Base-by-base conservation (phyloP, 768 basidiomycete genomes). In the Scleroderma citrinum region DNA sequence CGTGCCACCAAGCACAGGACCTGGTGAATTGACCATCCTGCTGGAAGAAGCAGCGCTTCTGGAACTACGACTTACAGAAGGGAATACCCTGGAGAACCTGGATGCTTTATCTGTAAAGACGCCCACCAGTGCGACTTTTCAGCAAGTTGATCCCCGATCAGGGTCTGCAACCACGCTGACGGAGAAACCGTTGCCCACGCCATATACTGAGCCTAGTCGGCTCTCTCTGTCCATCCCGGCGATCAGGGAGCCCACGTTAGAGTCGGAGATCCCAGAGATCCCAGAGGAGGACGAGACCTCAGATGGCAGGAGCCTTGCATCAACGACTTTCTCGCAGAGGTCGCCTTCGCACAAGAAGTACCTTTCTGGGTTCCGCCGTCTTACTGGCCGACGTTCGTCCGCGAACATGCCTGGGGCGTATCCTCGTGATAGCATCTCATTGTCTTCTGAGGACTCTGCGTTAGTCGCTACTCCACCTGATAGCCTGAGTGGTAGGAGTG, bases 401-500 rank as follows among this genome's bases (percentile, higher is more conserved):
- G 63, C 71, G 19, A 55, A 72, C 48, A 61, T 71, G 52, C 69
- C 74, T 29, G 70, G 65, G 8, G 53, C 71, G 2, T 73, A 76
- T 46, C 71, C 76, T 20, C 75, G 86, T 14, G 68, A 78, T 31
- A 88, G 85, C 58, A 69, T 78, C 46, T 83, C 82, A 21, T 66
- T 82, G 47, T 86, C 83, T 0, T 83, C 81, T 6, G 85, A 87
- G 54, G 84, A 86, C 56, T 84, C 82, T 21, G 73, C 73, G 29
- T 68, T 75, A 19, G 74, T 82, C n/a, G 66, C 73, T 6, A 83
- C 81, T 17, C 84, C 84, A 24, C 75, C 82, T 7, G 70, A 81
- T 51, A 63, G 69, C 57, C 63, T 69, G 51, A 56, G 61, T 29
- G 55, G 59, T 39, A 57, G 66, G 53, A 37, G 49, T 55, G 45